Base-by-base conservation (phyloP, 352 stramenopile species). In the Phytophthora multivora region DNA sequence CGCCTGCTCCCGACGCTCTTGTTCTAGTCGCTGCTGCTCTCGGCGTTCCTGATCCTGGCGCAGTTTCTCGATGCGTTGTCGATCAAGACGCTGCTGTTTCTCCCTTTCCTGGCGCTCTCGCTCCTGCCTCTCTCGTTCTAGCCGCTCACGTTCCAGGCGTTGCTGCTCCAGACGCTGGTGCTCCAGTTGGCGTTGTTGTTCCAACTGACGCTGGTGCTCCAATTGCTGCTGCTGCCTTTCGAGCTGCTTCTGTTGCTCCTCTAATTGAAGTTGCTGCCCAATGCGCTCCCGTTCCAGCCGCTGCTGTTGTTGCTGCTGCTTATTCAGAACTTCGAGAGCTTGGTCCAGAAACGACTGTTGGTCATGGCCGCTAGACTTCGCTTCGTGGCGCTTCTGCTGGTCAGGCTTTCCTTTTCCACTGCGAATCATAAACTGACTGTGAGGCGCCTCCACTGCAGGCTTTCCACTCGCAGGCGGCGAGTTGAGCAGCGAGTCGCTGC, bases 291-390 rank as follows among this genome's bases (percentile, higher is more conserved):
- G 51, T n/a, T 75, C 60, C n/a, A 75, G 59, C 42, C 61, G 63
- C 10, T 71, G 73, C 38, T 80, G 69, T 28, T 73, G 55, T 39
- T 72, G 57, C 25, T 73, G 66, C 50, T 79, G 75, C 35, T 79
- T 76, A 33, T 69, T 83, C 23, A 81, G 36, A 26, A 71, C 66
- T 61, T 82, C 75, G 8, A 84, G 59, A 5, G 72, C 73, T 64
- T 82, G 71, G 41, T 80, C 68, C 16, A 80, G 60, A 39, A 83
- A 78, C 10, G 65, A 75, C 25, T 76, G 65, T 23, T 76, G 65
- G 6, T 53, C 39, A 58, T 59, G 61, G 7, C 16, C 23, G 31
- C 26, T 53, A 42, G n/a, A 7, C 16, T 57, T 64, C 0, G 28
- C 15, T 19, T 39, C 39, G 5, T 57, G 38, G 25, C 51, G 7